Conservation (phyloP, 495 filamentous ascomycete species). For the Penicillium atrosanguineum region DNA sequence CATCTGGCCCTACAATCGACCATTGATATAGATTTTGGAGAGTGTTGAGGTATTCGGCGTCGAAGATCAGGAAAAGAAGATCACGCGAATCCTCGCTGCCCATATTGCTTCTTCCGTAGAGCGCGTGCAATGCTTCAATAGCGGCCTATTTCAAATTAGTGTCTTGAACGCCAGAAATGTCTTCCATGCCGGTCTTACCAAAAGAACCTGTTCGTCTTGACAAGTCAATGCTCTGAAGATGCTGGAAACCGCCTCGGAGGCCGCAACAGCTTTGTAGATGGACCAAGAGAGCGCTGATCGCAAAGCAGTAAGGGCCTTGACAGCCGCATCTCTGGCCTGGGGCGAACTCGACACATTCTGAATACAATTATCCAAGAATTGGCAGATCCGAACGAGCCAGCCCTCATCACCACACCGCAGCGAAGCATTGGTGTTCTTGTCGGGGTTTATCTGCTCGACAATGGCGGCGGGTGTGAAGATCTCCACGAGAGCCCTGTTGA, state of each 20-base stretch:
- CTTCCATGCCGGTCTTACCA: slow-evolving; percentile 46
- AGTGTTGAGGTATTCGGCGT: slow-evolving; percentile 64
- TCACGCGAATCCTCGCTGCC: slow-evolving; percentile 75
- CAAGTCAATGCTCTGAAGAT: slow-evolving; percentile 74
- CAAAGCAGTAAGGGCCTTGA: slow-evolving; percentile 72
- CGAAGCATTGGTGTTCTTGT: slow-evolving; percentile 57
- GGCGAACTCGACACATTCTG: slow-evolving; percentile 60
- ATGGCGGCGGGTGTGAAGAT: slow-evolving; percentile 81
- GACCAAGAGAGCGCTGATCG: slow-evolving; percentile 80
- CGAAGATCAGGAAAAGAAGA: slow-evolving; percentile 76
- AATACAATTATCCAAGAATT: slow-evolving; percentile 71
- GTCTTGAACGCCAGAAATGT: neutral
- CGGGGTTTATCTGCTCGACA: slow-evolving; percentile 70
- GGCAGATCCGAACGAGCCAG: slow-evolving; percentile 77
- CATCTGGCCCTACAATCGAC: slow-evolving; percentile 72
- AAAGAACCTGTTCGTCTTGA: slow-evolving; percentile 68
- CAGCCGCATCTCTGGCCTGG: slow-evolving; percentile 57
- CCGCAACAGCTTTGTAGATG: slow-evolving; percentile 73
- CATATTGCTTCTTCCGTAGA: slow-evolving; percentile 73
- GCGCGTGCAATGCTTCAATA: slow-evolving; percentile 75
- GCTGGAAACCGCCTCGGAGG: slow-evolving; percentile 63
- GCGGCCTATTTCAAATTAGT: slow-evolving; percentile 56
- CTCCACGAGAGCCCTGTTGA: slow-evolving; percentile 87
- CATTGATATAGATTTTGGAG: slow-evolving; percentile 76
- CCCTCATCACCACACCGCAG: slow-evolving; percentile 77